These are phyloP conservation scores for Teratosphaeria pseudoeucalypti DNA, from an alignment of 2,329 filamentous ascomycete species.

Conservation along the genomic window DNA sequence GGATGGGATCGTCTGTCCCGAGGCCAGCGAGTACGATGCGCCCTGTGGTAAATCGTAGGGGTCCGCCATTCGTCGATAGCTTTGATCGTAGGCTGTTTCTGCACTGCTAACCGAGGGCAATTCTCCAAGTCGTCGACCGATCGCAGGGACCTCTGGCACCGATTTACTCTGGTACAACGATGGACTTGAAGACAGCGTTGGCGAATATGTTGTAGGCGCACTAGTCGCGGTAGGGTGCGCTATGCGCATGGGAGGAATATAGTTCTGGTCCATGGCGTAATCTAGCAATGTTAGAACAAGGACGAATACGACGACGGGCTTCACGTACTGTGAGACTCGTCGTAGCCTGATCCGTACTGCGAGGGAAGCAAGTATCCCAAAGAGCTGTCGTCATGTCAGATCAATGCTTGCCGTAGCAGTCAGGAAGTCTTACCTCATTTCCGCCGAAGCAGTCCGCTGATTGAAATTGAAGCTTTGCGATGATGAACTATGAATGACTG, in stretches of 20 bases:
- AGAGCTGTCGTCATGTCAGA: slow-evolving; percentile 19
- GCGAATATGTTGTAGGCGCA: slow-evolving; percentile 15
- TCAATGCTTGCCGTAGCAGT: not conserved
- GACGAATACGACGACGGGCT: not conserved
- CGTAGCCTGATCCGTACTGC: slow-evolving; percentile 21
- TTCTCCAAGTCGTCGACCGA: slow-evolving; percentile 16
- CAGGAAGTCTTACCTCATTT: slow-evolving; percentile 24
- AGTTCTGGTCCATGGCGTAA: slow-evolving; percentile 23
- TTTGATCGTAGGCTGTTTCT: slow-evolving; percentile 15
- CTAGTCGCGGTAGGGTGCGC: slow-evolving; percentile 19
- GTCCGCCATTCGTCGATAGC: slow-evolving; percentile 19
- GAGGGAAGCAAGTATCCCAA: slow-evolving; percentile 27
- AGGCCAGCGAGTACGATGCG: slow-evolving; percentile 17
- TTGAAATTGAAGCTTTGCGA: slow-evolving; percentile 18
- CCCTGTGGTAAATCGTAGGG: slow-evolving; percentile 17
- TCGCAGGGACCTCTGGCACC: slow-evolving; percentile 8
- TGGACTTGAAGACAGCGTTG: slow-evolving; percentile 21
- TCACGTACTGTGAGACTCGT: slow-evolving; percentile 23
- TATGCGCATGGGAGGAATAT: slow-evolving; percentile 24
- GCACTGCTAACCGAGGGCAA: slow-evolving; percentile 9
- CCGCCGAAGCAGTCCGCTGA: slow-evolving; percentile 17
- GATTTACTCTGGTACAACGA: slow-evolving; percentile 21
- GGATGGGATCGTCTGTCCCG: slow-evolving; percentile 20
- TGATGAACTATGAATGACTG: slow-evolving; percentile 11
- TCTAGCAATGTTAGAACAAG: slow-evolving; percentile 5